phyloP scores from a whole-genome alignment of 2,329 filamentous ascomycete species.

The Trichophaea hybrida region DNA sequence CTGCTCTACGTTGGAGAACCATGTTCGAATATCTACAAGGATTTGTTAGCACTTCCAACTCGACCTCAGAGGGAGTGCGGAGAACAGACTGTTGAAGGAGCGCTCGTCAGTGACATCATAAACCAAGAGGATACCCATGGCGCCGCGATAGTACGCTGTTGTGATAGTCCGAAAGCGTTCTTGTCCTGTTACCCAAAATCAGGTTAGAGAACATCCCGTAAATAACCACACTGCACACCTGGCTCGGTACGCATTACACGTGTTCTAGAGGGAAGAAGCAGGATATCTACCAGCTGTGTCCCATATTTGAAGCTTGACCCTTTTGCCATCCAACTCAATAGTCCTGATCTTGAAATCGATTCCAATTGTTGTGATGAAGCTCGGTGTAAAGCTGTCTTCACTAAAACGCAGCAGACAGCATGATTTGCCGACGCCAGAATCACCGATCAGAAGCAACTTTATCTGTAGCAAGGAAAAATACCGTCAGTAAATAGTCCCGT shows the following conservation, averaged over 20 bases:
- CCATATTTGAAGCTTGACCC: slow-evolving; percentile 99
- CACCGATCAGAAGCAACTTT: slow-evolving; percentile 90
- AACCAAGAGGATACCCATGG: slow-evolving; percentile 93
- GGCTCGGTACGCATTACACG: not conserved
- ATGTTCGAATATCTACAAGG: slow-evolving; percentile 82
- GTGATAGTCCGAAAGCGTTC: slow-evolving; percentile 98
- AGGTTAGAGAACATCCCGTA: not conserved
- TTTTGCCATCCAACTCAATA: slow-evolving; percentile 96
- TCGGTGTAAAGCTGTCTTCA: slow-evolving; percentile 93
- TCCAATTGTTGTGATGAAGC: slow-evolving; percentile 97
- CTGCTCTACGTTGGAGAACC: slow-evolving; percentile 98
- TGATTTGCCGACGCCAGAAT: slow-evolving; percentile 92
- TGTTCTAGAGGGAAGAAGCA: not conserved
- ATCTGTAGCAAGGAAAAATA: slow-evolving; percentile 45
- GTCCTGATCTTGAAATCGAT: slow-evolving; percentile 99
- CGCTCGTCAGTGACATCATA: slow-evolving; percentile 97
- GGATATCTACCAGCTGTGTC: slow-evolving; percentile 57
- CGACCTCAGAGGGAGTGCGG: slow-evolving; percentile 7
- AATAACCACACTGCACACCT: not conserved
- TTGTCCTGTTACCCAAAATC: slow-evolving; percentile 43
- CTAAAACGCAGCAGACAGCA: slow-evolving; percentile 94
- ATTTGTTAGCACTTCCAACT: not conserved
- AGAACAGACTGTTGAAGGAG: slow-evolving; percentile 74
- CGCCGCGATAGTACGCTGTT: slow-evolving; percentile 93
- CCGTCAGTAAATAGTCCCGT: slow-evolving; percentile 25